These are phyloP conservation scores for Calycina marina DNA, from an alignment of 2,329 filamentous ascomycete genomes.

Conservation along the genomic window DNA sequence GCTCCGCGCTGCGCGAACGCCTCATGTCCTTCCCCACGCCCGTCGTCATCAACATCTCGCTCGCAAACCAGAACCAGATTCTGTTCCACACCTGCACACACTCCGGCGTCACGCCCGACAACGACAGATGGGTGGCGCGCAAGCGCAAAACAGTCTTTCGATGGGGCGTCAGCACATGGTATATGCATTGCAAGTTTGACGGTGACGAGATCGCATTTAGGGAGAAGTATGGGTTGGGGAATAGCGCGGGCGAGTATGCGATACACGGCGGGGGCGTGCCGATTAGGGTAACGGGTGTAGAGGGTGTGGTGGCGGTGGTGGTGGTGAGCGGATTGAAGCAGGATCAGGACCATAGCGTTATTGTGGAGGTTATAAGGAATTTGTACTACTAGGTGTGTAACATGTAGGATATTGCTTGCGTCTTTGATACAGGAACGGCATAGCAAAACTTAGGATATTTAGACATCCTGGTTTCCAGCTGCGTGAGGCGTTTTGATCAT, in stretches of 20 bases:
- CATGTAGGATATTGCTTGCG: too few species aligned
- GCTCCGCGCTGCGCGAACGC: constrained; percentile 47
- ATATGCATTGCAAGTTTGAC: constrained; percentile 51
- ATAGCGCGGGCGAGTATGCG: constrained; percentile 47
- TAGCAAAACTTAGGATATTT: too few species aligned
- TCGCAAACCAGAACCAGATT: constrained; percentile 41
- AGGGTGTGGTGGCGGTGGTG: constrained; percentile 61
- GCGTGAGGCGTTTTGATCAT: too few species aligned
- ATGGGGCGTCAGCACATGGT: constrained; percentile 57
- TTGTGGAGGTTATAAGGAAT: constrained; percentile 38
- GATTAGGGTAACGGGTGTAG: constrained; percentile 55
- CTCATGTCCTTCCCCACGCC: constrained; percentile 40
- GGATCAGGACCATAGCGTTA: constrained; percentile 62
- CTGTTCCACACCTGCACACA: constrained; percentile 59
- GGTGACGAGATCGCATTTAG: constrained; percentile 51
- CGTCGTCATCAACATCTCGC: constrained; percentile 47
- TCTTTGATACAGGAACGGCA: too few species aligned
- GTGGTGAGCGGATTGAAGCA: constrained; percentile 66
- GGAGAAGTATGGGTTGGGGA: constrained; percentile 47
- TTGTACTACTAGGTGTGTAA: too few species aligned
- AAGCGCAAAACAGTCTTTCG: constrained; percentile 60
- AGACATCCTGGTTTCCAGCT: too few species aligned
- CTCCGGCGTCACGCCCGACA: constrained; percentile 54
- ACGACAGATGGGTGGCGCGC: constrained; percentile 53
- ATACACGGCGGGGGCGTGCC: constrained; percentile 69